Evolutionary conservation across 106 monocot species (phyloP).

Genomic region (Phalaenopsis equestris): DNA sequence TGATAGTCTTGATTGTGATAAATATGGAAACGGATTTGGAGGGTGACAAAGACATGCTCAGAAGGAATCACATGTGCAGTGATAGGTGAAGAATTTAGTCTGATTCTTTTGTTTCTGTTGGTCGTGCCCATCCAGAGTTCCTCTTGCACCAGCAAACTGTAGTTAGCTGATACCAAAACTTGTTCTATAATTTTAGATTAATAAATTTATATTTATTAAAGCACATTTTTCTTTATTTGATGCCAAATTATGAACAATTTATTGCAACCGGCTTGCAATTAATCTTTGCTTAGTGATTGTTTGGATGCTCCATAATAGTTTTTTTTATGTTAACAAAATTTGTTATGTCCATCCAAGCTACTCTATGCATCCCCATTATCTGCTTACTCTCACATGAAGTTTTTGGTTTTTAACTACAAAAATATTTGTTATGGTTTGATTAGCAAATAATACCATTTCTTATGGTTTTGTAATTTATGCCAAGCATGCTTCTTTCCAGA

Average conservation of each 20-base stretch:
- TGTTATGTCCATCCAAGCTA: neutral
- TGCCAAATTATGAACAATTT: neutral
- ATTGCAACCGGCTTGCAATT: neutral
- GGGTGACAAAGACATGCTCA: neutral
- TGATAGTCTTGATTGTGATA: too few relatives aligned
- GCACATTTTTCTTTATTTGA: neutral
- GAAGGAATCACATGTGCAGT: neutral
- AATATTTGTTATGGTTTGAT: neutral
- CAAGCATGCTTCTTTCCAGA: slow-evolving; percentile 25
- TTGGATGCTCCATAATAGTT: neutral
- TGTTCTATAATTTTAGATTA: neutral
- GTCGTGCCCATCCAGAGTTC: too few relatives aligned
- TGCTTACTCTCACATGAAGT: neutral
- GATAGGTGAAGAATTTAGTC: too few relatives aligned
- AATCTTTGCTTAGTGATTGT: neutral
- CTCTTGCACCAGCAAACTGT: too few relatives aligned
- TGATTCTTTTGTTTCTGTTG: too few relatives aligned
- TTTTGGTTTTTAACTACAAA: neutral
- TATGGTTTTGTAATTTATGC: neutral
- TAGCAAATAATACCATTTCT: neutral
- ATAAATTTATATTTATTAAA: neutral
- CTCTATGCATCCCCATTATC: neutral
- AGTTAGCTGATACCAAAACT: too few relatives aligned
- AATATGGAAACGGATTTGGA: too few relatives aligned
- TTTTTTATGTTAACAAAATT: neutral